Base-by-base conservation (phyloP, 441 rosid species). In the Theobroma grandiflorum region DNA sequence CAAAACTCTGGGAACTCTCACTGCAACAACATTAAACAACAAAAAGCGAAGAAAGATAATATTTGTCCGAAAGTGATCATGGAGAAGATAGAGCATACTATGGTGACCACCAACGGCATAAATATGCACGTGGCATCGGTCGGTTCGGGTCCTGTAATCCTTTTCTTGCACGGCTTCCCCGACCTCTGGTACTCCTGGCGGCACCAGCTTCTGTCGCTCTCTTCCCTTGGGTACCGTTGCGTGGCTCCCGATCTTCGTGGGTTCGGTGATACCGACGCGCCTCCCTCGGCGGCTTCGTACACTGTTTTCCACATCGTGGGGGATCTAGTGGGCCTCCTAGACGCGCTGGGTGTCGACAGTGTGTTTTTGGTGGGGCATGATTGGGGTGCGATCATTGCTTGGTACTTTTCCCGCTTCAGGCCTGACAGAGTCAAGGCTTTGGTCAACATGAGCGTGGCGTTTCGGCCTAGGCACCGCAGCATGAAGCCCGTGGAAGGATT, bases 171-270 rank as follows among this genome's bases (percentile, higher is more conserved):
- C 76, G 92, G 95, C 20, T 92, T 92, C 69, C 94, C 92, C 5
- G 91, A 89, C 77, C 92, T 92, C 77, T 92, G 95, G 95, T 91
- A 91, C 80, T 80, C 94, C 0, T 92, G 95, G 95, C 89, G 94
- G 18, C 91, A 79, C 88, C 95, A 91, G 87, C 89, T 90, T 33
- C 86, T 88, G 53, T 84, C 88, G 7, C 87, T 92, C 71, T 83
- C 95, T 6, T 69, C 85, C 47, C 83, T 85, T 49, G 92, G 95
- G 22, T 92, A 89, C 86, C 85, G 91, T 2, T 86, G 90, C 72
- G 83, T 92, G 61, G 95, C 95, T 66, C 95, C 95, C 4, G 92
- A 92, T 83, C 95, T 92, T 69, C 92, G 95, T 50, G 95, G 94
- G 1, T 92, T 75, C 78, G 94, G 94, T 10, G 95, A 90, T 73